Base-by-base conservation (phyloP, 164 flowering plant genomes). In the Echeveria elegans region DNA sequence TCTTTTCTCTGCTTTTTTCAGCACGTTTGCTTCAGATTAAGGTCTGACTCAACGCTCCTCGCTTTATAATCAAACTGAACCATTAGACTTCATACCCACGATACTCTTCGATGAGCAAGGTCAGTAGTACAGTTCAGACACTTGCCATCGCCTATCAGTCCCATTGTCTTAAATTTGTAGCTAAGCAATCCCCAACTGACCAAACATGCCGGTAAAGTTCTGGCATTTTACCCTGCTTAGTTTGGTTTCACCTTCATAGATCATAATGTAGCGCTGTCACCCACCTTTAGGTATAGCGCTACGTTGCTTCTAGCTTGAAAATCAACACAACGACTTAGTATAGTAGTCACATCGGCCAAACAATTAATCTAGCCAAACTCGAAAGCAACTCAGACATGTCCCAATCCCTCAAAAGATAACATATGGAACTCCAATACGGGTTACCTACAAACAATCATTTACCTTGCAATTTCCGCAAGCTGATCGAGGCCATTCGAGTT, bases 241-340 rank as follows among this genome's bases (percentile, higher is more conserved):
- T 43, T 43, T 43, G 10, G 48, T 43, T 43, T 43, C 48, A 43
- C 10, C 10, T 43, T 1, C 16, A 43, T n/a, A n/a, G n/a, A n/a
- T n/a, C n/a, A n/a, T 16, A 43, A 43, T 34, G 37, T 34, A 34
- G 37, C 37, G 37, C 37, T 34, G 7, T 3, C 37, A 3, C 5
- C 7, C 37, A 34, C 37, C 7, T 34, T 34, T 34, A 34, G 37
- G 37, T 34, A 34, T 76, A 67, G 37, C 73, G 69, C 18, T 74
- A 81, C 67, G 84, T 67, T 79, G 81, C 69, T 78, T 70, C 12
- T 74, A 41, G 6, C 82, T 81, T 0, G 68, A 81, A 24, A 34
- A 3, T 34, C 37, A 34, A 34, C 37, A 3, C 37, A 34, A 34
- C 3, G 37, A 34, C 7, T 34, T 34, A 34, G 37, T 34, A 34